Percentiles rank a stretch among this genome's conserved stretches.
Evolutionary conservation across 352 stramenopile genomes (phyloP).

Genomic region (Peronospora tabacina): DNA sequence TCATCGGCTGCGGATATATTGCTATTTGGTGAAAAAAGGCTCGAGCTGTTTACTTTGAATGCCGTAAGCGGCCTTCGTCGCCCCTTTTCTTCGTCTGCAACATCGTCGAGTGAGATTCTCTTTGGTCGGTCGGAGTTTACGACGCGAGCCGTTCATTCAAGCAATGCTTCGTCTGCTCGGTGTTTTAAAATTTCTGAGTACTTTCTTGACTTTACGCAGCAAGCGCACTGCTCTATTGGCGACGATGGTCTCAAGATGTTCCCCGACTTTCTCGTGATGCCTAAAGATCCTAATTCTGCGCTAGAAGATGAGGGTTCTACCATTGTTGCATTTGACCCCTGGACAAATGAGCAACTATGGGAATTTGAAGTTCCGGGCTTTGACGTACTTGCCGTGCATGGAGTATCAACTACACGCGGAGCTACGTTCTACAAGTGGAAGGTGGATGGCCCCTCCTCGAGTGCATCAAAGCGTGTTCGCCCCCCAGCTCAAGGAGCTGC

Average conservation of each 20-base stretch:
- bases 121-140: conserved; percentile 73
- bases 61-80: conserved; percentile 49
- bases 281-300: conserved; percentile 41
- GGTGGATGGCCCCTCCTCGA: conserved; percentile 60
- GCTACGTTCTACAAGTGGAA: conserved; percentile 67
- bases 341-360: conserved; percentile 63
- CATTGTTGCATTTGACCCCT: conserved; percentile 64
- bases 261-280: conserved; percentile 51
- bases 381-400: conserved; percentile 64
- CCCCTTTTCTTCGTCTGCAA: conserved; percentile 29
- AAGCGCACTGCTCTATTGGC: conserved; percentile 38
- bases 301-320: conserved; percentile 57
- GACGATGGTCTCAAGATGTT: conserved; percentile 24
- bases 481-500: conserved; percentile 3
- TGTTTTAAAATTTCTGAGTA: conserved; percentile 83
- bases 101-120: conserved; percentile 34
- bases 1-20: conserved; percentile 45
- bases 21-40: conserved; percentile 66
- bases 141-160: conserved; percentile 51
- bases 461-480: conserved; percentile 4
- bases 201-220: conserved; percentile 65
- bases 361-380: conserved; percentile 62
- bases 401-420: conserved; percentile 42
- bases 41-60: conserved; percentile 70
- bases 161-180: conserved; percentile 48